Base-by-base conservation (phyloP, 208 protist genomes). In the Wallacemonas sp. region DNA sequence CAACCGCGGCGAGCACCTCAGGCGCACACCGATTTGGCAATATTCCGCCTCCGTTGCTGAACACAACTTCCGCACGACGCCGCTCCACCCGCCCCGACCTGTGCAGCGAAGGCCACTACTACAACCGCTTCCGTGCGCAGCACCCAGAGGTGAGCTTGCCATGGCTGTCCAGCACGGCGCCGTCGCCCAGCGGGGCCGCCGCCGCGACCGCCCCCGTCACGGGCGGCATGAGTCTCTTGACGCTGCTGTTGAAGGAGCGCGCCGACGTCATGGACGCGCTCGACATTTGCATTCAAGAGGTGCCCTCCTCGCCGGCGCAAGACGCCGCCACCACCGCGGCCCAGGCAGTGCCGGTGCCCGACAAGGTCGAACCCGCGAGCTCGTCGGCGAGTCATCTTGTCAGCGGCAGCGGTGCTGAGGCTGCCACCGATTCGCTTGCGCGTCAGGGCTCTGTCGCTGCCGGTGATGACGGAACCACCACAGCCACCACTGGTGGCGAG, bases 211-310 rank as follows among this genome's bases (percentile, higher is more conserved):
- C n/a, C n/a, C n/a, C n/a, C n/a, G n/a, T n/a, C n/a, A n/a, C 30
- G 53, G 12, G n/a, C n/a, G n/a, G n/a, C n/a, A n/a, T n/a, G n/a
- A n/a, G n/a, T 19, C 24, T 60, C 6, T 42, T 81, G 30, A 42
- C 41, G 19, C 6, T 37, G 26, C 55, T 91, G 36, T 68, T 79
- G 42, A 63, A 68, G 37, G 76, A 92, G 22, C 73, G 85, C 0
- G 78, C 72, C 10, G 89, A 91, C 41, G 77, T 93, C 68, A 77
- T 95, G 3, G 84, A 87, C 24, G 76, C 83, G 12, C 68, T 95
- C 8, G 89, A 95, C 39, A 68, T 95, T 53, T 95, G 89, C 59
- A 39, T 93, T 24, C 77, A 89, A 64, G 82, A 82, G 42, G 66
- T 92, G 15, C 89, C 84, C 10, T 6, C 26, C 30, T 13, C 19